Evolutionary conservation across 768 basidiomycete genomes (phyloP), one percentile per base, ranked within the genome.

Genomic region (Suillus americanus): DNA sequence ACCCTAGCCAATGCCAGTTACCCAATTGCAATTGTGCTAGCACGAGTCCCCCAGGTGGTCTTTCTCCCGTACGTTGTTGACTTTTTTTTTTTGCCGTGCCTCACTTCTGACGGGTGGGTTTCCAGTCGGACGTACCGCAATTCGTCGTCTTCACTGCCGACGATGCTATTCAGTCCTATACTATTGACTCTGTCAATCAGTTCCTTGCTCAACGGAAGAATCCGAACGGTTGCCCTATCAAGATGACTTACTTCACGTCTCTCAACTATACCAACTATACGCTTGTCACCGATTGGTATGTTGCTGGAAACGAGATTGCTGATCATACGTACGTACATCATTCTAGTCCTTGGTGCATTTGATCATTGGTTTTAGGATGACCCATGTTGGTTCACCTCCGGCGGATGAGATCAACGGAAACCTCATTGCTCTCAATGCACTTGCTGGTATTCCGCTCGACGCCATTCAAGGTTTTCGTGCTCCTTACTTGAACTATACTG

Each of bases 231-330:
- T 93, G 91, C 74, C 67, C 73, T n/a, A 83, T 85, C 43, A 89
- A 85, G 74, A 91, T 89, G 85, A 91, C 90, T 33, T 94, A 90
- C 76, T 92, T 83, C 74, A 85, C 85, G 9, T 89, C 87, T 3
- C 76, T 91, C 41, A 83, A 83, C 61, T 92, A 85, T 75, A 92
- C 91, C 16, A 92, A 92, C 73, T 90, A 88, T 74, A 86, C 88
- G 1, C 81, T 91, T 56, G 88, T 91, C 46, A 91, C 79, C 79
- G 89, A 91, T 73, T 92, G 89, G 89, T 92, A 79, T 73, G 90
- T 91, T 37, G 89, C 87, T 4, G 91, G 91, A 25, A 92, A 92
- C 72, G 92, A 94, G 73, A 92, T 94, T 67, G 89, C 89, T 37
- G 89, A 90, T 76, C 88, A 89, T 72, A 89, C 89, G 85, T 88